These are phyloP conservation scores for Trichoderma simmonsii DNA, from an alignment of 2,329 filamentous ascomycete genomes.

Conservation along the genomic window DNA sequence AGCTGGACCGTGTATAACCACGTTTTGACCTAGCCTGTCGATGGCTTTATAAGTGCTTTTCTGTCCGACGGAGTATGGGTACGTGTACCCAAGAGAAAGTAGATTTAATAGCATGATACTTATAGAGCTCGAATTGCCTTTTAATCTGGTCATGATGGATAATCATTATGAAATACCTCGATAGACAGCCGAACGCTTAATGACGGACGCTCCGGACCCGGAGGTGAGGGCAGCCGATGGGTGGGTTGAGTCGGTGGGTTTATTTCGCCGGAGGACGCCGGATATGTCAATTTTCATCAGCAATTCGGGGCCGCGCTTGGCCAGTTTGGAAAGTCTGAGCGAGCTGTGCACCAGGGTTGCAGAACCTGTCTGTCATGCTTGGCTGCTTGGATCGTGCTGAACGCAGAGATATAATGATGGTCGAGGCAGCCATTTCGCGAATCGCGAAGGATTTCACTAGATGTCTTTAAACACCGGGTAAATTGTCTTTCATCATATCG, in stretches of 20 bases:
- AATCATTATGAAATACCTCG: neutral
- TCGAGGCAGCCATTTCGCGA: neutral
- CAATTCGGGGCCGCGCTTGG: slow-evolving; percentile 2
- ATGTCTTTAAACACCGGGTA: neutral
- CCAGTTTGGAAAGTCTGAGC: slow-evolving; percentile 15
- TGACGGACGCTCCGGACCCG: neutral
- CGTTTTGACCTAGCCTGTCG: neutral
- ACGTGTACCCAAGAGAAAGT: neutral
- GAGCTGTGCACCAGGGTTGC: neutral
- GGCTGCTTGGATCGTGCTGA: neutral
- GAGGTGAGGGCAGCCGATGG: neutral
- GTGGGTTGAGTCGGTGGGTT: neutral
- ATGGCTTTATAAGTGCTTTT: neutral
- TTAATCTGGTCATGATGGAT: neutral
- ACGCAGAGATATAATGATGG: neutral
- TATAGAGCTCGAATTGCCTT: neutral
- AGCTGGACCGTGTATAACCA: neutral
- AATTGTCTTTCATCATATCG: neutral
- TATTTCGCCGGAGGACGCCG: neutral
- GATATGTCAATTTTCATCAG: neutral
- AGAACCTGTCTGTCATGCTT: neutral
- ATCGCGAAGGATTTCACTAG: neutral
- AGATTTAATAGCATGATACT: neutral
- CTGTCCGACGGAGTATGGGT: neutral
- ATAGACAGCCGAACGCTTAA: neutral